phyloP scores from a whole-genome alignment of 208 protist genomes.

The Sergeia podlipaevii region DNA sequence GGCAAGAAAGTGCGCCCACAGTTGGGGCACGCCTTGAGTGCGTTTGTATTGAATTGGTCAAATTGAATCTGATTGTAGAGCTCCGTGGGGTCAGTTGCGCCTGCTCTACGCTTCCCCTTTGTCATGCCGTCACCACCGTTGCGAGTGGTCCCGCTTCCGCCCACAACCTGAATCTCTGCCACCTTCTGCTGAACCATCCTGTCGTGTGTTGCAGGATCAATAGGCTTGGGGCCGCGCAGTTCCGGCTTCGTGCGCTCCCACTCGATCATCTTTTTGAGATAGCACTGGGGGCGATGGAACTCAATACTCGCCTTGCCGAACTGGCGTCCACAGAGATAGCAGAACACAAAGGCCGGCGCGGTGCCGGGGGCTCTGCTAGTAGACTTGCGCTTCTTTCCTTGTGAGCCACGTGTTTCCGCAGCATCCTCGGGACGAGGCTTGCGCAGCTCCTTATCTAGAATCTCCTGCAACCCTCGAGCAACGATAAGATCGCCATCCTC shows the following conservation, averaged over 20 bases:
- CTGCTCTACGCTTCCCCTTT: constrained; percentile 10
- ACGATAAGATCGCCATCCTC: constrained; percentile 48
- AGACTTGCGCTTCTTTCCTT: constrained; percentile 6
- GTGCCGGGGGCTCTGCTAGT: constrained; percentile 9
- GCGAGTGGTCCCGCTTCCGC: background rate
- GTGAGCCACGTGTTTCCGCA: background rate
- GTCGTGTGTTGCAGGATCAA: constrained; percentile 58
- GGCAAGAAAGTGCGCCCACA: constrained; percentile 91
- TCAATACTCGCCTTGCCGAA: constrained; percentile 80
- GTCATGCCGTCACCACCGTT: background rate
- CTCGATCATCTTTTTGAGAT: constrained; percentile 86
- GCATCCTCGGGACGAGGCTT: constrained; percentile 8
- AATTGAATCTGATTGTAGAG: constrained; percentile 79
- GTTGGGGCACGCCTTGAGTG: constrained; percentile 75
- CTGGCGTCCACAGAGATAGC: constrained; percentile 89
- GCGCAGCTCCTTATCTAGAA: constrained; percentile 57
- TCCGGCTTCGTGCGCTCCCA: constrained; percentile 78
- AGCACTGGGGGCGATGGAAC: constrained; percentile 92
- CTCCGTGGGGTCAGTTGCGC: constrained; percentile 36
- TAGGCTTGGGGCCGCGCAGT: constrained; percentile 70
- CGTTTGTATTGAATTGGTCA: constrained; percentile 64
- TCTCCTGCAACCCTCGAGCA: constrained; percentile 54
- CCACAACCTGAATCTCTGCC: constrained; percentile 1
- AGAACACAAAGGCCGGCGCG: constrained; percentile 77
- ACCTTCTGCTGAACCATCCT: constrained; percentile 32